These are phyloP conservation scores for Cairneyella variabilis DNA, from an alignment of 495 filamentous ascomycete species.

Conservation along the genomic window DNA sequence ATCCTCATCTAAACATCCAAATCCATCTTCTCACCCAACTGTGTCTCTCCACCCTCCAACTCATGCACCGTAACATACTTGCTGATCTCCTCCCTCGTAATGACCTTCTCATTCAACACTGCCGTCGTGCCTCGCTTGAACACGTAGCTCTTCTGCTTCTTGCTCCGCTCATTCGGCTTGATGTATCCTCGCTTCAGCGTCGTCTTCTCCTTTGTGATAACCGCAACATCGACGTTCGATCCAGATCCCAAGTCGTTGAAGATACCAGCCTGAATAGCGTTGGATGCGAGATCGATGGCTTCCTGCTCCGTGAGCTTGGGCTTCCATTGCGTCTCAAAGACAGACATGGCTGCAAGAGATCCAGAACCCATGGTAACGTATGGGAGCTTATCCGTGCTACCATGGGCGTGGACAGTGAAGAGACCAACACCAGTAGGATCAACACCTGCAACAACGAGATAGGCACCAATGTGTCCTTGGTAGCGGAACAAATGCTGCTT, in stretches of 20 bases:
- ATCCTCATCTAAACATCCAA: slow-evolving; percentile 61
- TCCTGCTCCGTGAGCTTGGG: slow-evolving; percentile 70
- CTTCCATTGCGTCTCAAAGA: slow-evolving; percentile 98
- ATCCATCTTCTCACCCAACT: slow-evolving; percentile 86
- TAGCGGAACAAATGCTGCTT: slow-evolving; percentile 99
- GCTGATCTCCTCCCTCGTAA: slow-evolving; percentile 86
- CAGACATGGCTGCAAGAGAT: slow-evolving; percentile 92
- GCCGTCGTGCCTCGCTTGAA: slow-evolving; percentile 90
- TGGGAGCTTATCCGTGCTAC: slow-evolving; percentile 96
- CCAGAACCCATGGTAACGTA: slow-evolving; percentile 99
- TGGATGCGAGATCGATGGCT: slow-evolving; percentile 74
- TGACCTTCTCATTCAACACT: slow-evolving; percentile 87
- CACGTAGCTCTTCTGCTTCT: slow-evolving; percentile 89
- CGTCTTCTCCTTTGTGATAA: slow-evolving; percentile 92
- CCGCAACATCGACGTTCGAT: slow-evolving; percentile 93
- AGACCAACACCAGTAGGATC: slow-evolving; percentile 95
- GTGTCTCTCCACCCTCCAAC: slow-evolving; percentile 55
- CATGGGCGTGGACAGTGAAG: slow-evolving; percentile 98
- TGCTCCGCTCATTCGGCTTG: slow-evolving; percentile 83
- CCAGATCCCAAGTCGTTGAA: slow-evolving; percentile 98
- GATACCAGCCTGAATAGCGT: slow-evolving; percentile 96
- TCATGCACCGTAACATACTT: slow-evolving; percentile 95
- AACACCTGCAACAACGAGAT: slow-evolving; percentile 95
- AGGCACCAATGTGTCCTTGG: slow-evolving; percentile 97
- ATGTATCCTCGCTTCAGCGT: slow-evolving; percentile 86